Conservation (phyloP, 2,329 filamentous ascomycete species). For the Colletotrichum somersetense region DNA sequence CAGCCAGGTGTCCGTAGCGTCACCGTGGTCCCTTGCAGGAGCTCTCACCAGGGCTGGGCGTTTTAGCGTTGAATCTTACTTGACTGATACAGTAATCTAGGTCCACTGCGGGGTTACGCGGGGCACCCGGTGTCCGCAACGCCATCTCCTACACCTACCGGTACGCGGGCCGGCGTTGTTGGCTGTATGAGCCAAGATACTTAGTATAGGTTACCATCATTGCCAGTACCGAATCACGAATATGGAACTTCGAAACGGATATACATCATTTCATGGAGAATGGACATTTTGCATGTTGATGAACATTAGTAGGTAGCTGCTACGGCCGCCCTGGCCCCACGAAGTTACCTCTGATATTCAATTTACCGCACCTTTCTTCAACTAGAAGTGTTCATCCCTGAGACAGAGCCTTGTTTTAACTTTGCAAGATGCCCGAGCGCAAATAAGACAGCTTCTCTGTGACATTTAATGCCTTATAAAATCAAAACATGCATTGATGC, state of each 20-base stretch:
- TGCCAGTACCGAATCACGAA: neutral
- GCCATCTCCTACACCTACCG: neutral
- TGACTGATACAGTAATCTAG: neutral
- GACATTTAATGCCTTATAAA: too few species aligned
- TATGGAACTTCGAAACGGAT: neutral
- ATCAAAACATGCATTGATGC: neutral
- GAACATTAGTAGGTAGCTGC: neutral
- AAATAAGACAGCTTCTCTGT: neutral
- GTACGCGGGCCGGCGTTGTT: slow-evolving; percentile 4
- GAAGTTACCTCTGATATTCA: neutral
- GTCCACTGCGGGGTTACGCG: slow-evolving; percentile 36
- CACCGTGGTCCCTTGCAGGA: slow-evolving; percentile 40
- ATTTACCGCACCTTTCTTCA: neutral
- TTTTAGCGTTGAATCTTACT: slow-evolving; percentile 29
- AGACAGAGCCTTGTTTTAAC: neutral
- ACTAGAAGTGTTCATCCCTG: neutral
- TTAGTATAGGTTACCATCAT: neutral
- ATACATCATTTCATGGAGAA: neutral
- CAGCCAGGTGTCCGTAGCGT: slow-evolving; percentile 38
- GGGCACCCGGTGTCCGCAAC: slow-evolving; percentile 12
- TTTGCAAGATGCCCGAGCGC: neutral
- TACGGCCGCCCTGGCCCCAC: neutral
- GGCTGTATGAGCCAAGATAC: neutral
- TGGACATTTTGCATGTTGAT: neutral
- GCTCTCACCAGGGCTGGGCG: slow-evolving; percentile 29